Evolutionary conservation across 257 asterid species (phyloP).

Genomic region (Plantago ovata): DNA sequence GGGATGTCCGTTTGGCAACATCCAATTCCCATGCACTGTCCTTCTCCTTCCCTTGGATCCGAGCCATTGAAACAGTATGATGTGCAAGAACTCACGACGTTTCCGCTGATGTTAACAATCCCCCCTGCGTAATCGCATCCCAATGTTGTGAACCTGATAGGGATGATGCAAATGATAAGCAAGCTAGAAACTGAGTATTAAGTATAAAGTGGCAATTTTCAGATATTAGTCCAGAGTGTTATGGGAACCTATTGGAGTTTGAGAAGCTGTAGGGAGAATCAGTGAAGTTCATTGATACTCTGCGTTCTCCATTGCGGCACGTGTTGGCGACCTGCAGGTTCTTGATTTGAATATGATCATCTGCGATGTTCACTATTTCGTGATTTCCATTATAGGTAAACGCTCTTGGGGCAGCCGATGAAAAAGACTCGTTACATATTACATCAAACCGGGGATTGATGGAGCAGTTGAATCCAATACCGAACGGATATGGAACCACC

Average conservation of each 20-base stretch:
- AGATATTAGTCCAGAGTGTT: too few relatives aligned
- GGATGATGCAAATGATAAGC: neutral
- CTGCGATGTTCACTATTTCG: constrained; percentile 1
- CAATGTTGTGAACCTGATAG: constrained; percentile 14
- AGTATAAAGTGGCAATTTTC: too few relatives aligned
- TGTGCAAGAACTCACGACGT: constrained; percentile 11
- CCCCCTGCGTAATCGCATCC: constrained; percentile 31
- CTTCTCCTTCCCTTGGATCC: constrained; percentile 15
- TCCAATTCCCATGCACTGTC: constrained; percentile 19
- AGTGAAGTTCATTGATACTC: neutral
- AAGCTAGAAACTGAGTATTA: neutral
- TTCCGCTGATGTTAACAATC: neutral
- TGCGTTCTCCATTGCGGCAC: neutral
- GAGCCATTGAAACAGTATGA: neutral
- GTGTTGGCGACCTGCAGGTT: neutral
- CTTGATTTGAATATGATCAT: neutral
- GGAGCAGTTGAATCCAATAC: constrained; percentile 1
- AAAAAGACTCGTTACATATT: neutral
- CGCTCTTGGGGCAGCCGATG: neutral
- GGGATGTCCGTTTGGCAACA: constrained; percentile 27
- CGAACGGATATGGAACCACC: neutral
- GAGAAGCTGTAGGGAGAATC: neutral
- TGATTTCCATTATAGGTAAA: neutral
- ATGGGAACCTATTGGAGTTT: neutral
- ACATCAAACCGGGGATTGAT: neutral